Evolutionary conservation across 257 asterid species (phyloP), one percentile per base, ranked within the genome.

Genomic region (Fraxinus quadrangulata): DNA sequence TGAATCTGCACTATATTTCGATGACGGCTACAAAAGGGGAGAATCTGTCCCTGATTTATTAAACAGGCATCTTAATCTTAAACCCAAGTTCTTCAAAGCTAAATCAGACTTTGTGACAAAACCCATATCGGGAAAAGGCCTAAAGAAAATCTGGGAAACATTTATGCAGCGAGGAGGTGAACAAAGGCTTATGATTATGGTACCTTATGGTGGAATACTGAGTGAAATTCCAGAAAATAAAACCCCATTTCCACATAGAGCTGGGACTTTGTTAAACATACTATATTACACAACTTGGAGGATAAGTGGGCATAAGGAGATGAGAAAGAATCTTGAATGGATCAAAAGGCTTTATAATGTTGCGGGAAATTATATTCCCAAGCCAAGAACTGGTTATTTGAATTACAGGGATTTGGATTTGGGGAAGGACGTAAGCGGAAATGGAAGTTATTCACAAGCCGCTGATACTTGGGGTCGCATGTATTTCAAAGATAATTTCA

Each of bases 101-200:
- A 71, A 71, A 71, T 71, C 75, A 39, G 75, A 71, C 24, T 71
- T 33, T 23, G 75, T 71, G 56, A 71, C 51, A 13, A 71, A 37
- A 37, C 75, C 47, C 6, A 71, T 71, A 71, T 37, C 75, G 2
- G n/a, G 1, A 4, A 71, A 40, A 5, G 75, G 75, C 13, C 12
- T 37, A 1, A 13, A 23, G 3, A 1, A 16, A 11, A 40, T 40
- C 28, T 40, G 42, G 54, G 33, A 37, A 4, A 21, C 14, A 19
- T 40, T 71, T 40, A 14, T 21, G 31, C 11, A 3, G 26, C 17
- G 2, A 9, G 16, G 28, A 37, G 49, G 14, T 36, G 59, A 1
- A 31, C 5, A 21, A 5, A 61, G 16, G 68, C 31, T 61, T 11
- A 21, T 71, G 31, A 71, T 36, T 40, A 10, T 71, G 13, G 75